A percentile compares a stretch with the other conserved stretches of the same genome.
Evolutionary conservation across 768 basidiomycete genomes (phyloP).

Genomic region (Hebeloma cylindrosporum): DNA sequence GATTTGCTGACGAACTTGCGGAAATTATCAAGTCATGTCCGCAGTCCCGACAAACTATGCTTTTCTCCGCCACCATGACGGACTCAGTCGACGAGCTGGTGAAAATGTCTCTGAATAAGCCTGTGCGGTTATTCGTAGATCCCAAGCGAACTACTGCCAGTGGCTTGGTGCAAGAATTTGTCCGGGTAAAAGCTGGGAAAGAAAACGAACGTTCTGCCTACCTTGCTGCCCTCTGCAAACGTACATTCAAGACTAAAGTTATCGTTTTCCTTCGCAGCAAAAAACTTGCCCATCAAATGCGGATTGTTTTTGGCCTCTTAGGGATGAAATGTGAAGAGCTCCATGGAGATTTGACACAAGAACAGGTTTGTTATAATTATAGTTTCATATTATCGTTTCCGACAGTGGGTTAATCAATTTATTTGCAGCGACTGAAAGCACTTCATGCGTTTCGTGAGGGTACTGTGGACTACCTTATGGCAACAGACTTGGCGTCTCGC

Average conservation of each 20-base stretch:
- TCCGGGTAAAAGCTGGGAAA: constrained; percentile 81
- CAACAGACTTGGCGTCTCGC: constrained; percentile 93
- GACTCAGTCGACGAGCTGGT: constrained; percentile 94
- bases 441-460: constrained; percentile 88
- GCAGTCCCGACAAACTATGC: constrained; percentile 89
- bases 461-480: constrained; percentile 88
- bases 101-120: constrained; percentile 88
- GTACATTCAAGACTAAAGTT: constrained; percentile 79
- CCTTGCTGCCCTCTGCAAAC: constrained; percentile 80
- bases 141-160: constrained; percentile 86
- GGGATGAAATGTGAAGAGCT: constrained; percentile 89
- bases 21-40: constrained; percentile 95
- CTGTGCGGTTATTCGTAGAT: constrained; percentile 93
- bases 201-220: constrained; percentile 76
- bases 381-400: neutral
- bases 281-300: constrained; percentile 95
- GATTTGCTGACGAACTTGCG: constrained; percentile 90
- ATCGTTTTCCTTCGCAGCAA: constrained; percentile 97
- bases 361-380: constrained; percentile 62
- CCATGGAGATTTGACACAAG: constrained; percentile 94
- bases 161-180: constrained; percentile 91
- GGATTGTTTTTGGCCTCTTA: constrained; percentile 87
- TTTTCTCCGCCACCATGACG: constrained; percentile 99
- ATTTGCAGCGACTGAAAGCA: constrained; percentile 73
- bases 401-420: constrained; percentile 3